phyloP scores from a whole-genome alignment of 2,329 filamentous ascomycete species.

The Pyrenochaeta sp. region DNA sequence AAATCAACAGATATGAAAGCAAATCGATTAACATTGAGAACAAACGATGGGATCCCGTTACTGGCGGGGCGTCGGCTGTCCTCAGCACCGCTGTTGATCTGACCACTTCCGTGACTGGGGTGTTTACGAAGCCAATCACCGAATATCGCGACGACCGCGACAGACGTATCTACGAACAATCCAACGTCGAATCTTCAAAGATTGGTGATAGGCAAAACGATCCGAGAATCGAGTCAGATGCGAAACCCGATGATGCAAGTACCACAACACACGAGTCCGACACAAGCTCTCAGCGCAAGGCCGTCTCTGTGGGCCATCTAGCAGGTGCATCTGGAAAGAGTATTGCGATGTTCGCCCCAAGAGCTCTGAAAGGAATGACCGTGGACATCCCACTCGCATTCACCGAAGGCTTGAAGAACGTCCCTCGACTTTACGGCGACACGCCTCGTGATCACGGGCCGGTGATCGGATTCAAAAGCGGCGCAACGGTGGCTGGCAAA shows the following conservation, averaged over 20 bases:
- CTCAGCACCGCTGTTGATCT: slow-evolving; percentile 63
- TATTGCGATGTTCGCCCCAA: slow-evolving; percentile 17
- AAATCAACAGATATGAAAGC: slow-evolving; percentile 10
- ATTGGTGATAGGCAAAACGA: not conserved
- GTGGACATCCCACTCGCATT: slow-evolving; percentile 80
- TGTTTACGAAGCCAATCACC: slow-evolving; percentile 48
- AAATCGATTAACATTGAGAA: slow-evolving; percentile 40
- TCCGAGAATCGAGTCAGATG: not conserved
- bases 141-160: slow-evolving; percentile 20
- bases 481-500: slow-evolving; percentile 74
- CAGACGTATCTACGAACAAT: slow-evolving; percentile 8
- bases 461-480: slow-evolving; percentile 75
- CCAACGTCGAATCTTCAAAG: not conserved
- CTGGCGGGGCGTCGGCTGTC: slow-evolving; percentile 66
- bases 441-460: slow-evolving; percentile 74
- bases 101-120: slow-evolving; percentile 65
- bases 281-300: slow-evolving; percentile 2
- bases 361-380: slow-evolving; percentile 31
- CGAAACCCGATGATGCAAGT: not conserved
- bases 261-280: not conserved
- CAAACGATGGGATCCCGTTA: slow-evolving; percentile 67
- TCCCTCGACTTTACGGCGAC: slow-evolving; percentile 81
- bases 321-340: slow-evolving; percentile 15
- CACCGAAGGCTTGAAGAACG: slow-evolving; percentile 83
- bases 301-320: slow-evolving; percentile 6